Percentiles rank a stretch among this genome's conserved stretches.
phyloP scores from a whole-genome alignment of 768 basidiomycete species.

The Trichaptum fuscoviolaceum region DNA sequence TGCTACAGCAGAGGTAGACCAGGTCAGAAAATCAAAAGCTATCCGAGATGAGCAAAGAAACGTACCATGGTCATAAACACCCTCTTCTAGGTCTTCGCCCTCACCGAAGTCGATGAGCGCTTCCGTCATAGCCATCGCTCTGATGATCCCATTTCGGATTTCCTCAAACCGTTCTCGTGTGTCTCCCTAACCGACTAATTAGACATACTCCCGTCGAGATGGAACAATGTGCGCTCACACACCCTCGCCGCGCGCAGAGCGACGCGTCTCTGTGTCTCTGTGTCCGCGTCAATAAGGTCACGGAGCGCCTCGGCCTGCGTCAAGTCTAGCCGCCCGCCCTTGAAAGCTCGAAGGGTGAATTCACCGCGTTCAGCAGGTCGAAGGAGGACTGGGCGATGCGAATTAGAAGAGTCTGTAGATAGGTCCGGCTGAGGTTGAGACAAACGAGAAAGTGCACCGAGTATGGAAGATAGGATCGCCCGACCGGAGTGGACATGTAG shows the following conservation, averaged over 20 bases:
- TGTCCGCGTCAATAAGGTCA: conserved; percentile 86
- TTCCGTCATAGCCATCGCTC: conserved; percentile 74
- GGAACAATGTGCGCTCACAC: conserved; percentile 23
- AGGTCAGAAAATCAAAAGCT: conserved; percentile 1
- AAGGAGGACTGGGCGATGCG: conserved; percentile 43
- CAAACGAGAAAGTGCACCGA: conserved; percentile 47
- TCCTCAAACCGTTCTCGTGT: conserved; percentile 55
- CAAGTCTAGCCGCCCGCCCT: conserved; percentile 75
- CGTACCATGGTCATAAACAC: conserved; percentile 66
- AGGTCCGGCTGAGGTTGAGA: background rate
- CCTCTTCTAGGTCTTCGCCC: conserved; percentile 85
- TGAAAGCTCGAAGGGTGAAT: conserved; percentile 81
- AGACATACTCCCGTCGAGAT: conserved; percentile 5
- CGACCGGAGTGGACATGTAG: conserved; percentile 85
- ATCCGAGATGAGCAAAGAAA: conserved; percentile 5
- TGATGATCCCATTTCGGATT: conserved; percentile 60
- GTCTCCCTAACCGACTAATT: conserved; percentile 46
- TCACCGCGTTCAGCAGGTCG: conserved; percentile 84
- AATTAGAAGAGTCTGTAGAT: background rate
- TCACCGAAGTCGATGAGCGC: conserved; percentile 94
- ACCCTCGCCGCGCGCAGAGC: conserved; percentile 69
- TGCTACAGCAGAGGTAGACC: conserved; percentile 35
- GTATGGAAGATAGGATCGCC: conserved; percentile 68
- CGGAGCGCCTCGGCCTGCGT: conserved; percentile 87
- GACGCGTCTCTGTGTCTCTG: conserved; percentile 70